Evolutionary conservation across 768 basidiomycete genomes (phyloP), one percentile per base, ranked within the genome.

Genomic region (Serendipita indica): DNA sequence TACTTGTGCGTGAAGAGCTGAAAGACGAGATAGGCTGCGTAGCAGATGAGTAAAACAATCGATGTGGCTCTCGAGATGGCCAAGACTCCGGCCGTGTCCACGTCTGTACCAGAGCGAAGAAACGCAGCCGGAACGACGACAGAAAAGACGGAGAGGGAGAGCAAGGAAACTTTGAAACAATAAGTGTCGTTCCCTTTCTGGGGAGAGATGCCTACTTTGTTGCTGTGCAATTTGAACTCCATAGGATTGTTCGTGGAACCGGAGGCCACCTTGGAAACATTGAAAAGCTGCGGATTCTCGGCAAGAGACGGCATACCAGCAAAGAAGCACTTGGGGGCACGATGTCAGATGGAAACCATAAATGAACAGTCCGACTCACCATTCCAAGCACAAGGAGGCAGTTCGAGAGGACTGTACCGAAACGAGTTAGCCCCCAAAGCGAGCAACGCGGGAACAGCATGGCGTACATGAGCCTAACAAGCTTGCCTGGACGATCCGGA

Each of bases 1-100:
- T 74, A 70, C 58, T 72, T 73, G 64, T 78, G 77, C 4, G 77
- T 75, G 66, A 75, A 77, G 68, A 79, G 77, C 63, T 79, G 77
- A 69, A 79, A 79, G 49, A 33, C 28, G 4, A 41, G 10, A 28
- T 60, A 18, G 41, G 43, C 20, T 30, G 64, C 57, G 60, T 69
- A 79, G 65, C 78, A 72, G 54, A 76, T 62, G 33, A 79, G 71
- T 4, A 79, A 66, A 32, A 78, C 69, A 60, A 79, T 70, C 0
- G 76, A 72, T 41, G 74, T 75, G 37, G 74, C 76, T 41, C 77
- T 75, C 63, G 74, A 63, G 68, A 65, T 62, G 72, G 73, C 73
- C 70, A 63, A 30, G 33, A 39, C 39, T 1, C 43, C 61, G 13
- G 64, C 57, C 18, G 64, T 62, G 16, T 59, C 60, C 59, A 63